A percentile compares a stretch with the other conserved stretches of the same genome.
Evolutionary conservation across 306 rosid species (phyloP).

Genomic region (Benincasa hispida): DNA sequence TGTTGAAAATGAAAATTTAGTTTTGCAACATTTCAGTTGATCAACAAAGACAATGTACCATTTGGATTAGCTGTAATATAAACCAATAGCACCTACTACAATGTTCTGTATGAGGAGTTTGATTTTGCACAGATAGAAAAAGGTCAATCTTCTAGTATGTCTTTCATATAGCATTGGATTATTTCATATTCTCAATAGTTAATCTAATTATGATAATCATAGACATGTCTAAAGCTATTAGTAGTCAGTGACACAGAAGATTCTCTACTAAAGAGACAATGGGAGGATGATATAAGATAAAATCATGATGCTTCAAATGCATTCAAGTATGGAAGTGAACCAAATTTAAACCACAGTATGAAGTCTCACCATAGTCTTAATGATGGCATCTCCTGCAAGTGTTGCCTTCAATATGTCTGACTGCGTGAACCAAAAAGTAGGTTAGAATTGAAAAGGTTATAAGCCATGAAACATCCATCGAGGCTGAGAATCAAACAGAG

Average conservation of each 20-base stretch:
- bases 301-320: not conserved
- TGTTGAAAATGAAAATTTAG: not conserved
- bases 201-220: not conserved
- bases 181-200: not conserved
- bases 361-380: conserved; percentile 51
- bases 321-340: not conserved
- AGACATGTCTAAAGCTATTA: not conserved
- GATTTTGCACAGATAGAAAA: not conserved
- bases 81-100: not conserved
- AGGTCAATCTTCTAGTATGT: not conserved
- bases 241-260: not conserved
- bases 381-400: conserved; percentile 68
- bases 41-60: not conserved
- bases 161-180: not conserved
- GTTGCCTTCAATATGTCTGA: conserved; percentile 73
- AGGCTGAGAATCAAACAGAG: not conserved
- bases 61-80: not conserved
- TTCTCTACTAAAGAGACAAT: not conserved
- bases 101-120: not conserved
- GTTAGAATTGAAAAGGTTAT: not conserved
- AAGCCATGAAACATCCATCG: not conserved
- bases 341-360: not conserved
- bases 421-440: conserved; percentile 30
- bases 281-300: not conserved
- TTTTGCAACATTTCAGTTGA: not conserved